Percentiles rank a stretch among this genome's conserved stretches.
Evolutionary conservation across 805 yeast species (phyloP).

Genomic region (Myxozyma melibiosi): DNA sequence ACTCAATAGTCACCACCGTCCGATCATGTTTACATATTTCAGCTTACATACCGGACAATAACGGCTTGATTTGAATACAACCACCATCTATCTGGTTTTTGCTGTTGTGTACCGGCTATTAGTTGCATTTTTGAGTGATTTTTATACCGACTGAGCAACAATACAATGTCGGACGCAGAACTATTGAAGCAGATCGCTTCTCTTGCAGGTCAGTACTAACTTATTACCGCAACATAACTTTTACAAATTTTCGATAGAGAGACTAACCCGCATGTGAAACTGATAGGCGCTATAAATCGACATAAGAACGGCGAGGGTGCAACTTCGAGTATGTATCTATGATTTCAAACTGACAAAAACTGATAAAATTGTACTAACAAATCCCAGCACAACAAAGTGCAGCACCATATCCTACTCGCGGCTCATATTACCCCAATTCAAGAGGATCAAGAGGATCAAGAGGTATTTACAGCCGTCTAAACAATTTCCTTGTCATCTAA

Average conservation of each 20-base stretch:
- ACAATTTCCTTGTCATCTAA: no score
- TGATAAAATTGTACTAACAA: not conserved
- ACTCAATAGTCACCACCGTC: no score
- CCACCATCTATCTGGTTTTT: not conserved
- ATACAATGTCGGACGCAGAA: conserved; percentile 32
- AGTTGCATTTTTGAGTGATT: no score
- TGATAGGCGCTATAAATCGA: conserved; percentile 33
- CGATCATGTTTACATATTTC: no score
- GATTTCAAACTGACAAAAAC: not conserved
- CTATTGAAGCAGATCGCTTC: conserved; percentile 33
- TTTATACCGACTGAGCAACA: not conserved
- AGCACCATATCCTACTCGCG: conserved; percentile 8
- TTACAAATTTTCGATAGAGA: not conserved
- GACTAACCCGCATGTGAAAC: not conserved
- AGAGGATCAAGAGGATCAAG: no score
- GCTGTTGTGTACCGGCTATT: no score
- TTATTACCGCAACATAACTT: not conserved
- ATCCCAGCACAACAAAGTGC: not conserved
- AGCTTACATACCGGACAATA: no score
- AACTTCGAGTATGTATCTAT: not conserved
- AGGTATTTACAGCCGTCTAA: no score
- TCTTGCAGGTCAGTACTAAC: conserved; percentile 30
- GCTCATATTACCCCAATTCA: not conserved
- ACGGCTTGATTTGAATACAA: no score
- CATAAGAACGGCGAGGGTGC: conserved; percentile 26